phyloP scores from a whole-genome alignment of 306 rosid species.

The Cyamopsis tetragonoloba region DNA sequence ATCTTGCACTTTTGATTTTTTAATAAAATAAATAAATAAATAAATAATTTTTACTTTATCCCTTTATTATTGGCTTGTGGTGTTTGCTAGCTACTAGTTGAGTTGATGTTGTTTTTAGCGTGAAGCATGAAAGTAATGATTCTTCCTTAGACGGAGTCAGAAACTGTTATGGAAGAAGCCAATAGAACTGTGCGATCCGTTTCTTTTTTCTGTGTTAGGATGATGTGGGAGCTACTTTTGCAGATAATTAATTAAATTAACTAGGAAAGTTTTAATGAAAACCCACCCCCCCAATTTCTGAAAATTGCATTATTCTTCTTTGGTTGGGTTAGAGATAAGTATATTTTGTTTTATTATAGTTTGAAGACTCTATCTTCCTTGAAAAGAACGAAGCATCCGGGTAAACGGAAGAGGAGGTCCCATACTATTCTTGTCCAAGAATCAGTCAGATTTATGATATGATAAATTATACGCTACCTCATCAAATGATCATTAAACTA shows the following conservation, averaged over 20 bases:
- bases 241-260: not conserved
- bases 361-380: slow-evolving; percentile 37
- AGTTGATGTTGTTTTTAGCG: slow-evolving; percentile 40
- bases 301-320: not conserved
- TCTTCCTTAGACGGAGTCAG: slow-evolving; percentile 33
- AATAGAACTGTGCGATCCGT: not conserved
- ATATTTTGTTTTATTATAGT: slow-evolving; percentile 10
- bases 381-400: slow-evolving; percentile 41
- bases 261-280: not conserved
- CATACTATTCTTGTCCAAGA: slow-evolving; percentile 45
- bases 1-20: slow-evolving; percentile 12
- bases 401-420: slow-evolving; percentile 22
- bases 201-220: not conserved
- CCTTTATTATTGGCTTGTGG: not conserved
- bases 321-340: not conserved
- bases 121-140: slow-evolving; percentile 55
- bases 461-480: slow-evolving; percentile 25
- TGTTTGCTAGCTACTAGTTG: not conserved
- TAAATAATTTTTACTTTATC: not conserved
- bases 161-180: slow-evolving; percentile 28
- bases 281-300: slow-evolving; percentile 12
- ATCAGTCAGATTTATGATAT: slow-evolving; percentile 42
- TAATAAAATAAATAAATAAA: not conserved
- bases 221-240: not conserved
- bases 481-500: slow-evolving; percentile 12